These are phyloP conservation scores for Lyophyllum semitale DNA, from an alignment of 768 basidiomycete genomes.

Conservation along the genomic window DNA sequence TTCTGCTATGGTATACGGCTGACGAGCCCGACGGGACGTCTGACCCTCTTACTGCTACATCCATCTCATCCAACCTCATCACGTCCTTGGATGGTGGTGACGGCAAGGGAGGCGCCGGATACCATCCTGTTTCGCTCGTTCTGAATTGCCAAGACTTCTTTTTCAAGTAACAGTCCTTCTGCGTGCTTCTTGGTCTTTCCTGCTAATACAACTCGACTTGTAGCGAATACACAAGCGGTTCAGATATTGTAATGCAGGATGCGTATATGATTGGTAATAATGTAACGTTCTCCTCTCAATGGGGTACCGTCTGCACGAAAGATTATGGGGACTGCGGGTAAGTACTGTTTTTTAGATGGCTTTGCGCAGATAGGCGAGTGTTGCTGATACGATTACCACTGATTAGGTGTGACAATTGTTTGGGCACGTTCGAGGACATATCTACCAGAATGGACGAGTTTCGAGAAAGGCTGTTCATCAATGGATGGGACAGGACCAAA, in stretches of 20 bases:
- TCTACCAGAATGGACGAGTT: slow-evolving; percentile 69
- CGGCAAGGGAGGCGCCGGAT: slow-evolving; percentile 50
- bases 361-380: not conserved
- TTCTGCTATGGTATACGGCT: slow-evolving; percentile 73
- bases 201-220: not conserved
- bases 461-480: slow-evolving; percentile 53
- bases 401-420: slow-evolving; percentile 57
- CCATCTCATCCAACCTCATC: slow-evolving; percentile 54
- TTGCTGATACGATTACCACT: not conserved
- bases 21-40: slow-evolving; percentile 73
- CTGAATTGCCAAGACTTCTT: slow-evolving; percentile 69
- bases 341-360: slow-evolving; percentile 20
- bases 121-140: slow-evolving; percentile 68
- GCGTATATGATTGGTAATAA: slow-evolving; percentile 62
- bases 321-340: slow-evolving; percentile 78
- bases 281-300: slow-evolving; percentile 60
- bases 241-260: slow-evolving; percentile 75
- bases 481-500: slow-evolving; percentile 70
- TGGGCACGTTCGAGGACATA: slow-evolving; percentile 72
- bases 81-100: slow-evolving; percentile 56
- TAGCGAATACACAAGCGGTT: slow-evolving; percentile 51
- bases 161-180: slow-evolving; percentile 40
- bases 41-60: slow-evolving; percentile 65
- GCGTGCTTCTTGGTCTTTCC: not conserved
- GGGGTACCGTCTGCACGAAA: slow-evolving; percentile 62